These are phyloP conservation scores for Gyromitra esculenta DNA, from an alignment of 2,329 filamentous ascomycete species.

Conservation along the genomic window DNA sequence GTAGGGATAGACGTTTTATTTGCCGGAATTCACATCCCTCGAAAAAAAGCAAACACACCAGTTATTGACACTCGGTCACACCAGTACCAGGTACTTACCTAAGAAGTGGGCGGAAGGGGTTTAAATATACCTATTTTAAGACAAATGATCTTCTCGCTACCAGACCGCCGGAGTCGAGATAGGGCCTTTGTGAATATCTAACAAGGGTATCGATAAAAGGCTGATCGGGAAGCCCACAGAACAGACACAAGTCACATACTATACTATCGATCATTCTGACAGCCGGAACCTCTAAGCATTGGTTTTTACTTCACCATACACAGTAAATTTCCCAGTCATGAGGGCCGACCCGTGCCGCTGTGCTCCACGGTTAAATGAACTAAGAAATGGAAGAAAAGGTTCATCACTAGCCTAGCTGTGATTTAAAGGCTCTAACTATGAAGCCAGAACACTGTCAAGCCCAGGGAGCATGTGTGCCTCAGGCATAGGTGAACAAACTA, in stretches of 20 bases:
- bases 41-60: constrained; percentile 20
- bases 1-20: not conserved
- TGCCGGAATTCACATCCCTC: constrained; percentile 27
- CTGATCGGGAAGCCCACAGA: constrained; percentile 12
- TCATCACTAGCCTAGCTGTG: not conserved
- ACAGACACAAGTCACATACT: constrained; percentile 18
- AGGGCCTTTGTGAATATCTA: constrained; percentile 9
- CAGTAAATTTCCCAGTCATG: not conserved
- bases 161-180: constrained; percentile 26
- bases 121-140: constrained; percentile 26
- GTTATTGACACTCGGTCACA: constrained; percentile 15
- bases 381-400: not conserved
- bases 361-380: constrained; percentile 9
- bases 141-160: constrained; percentile 39
- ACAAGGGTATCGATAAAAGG: constrained; percentile 14
- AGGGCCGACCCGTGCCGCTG: constrained; percentile 15
- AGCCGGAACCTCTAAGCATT: not conserved
- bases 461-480: constrained; percentile 33
- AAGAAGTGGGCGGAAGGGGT: constrained; percentile 17
- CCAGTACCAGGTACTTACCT: constrained; percentile 31
- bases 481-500: constrained; percentile 29
- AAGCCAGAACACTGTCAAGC: not conserved
- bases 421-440: constrained; percentile 3
- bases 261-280: not conserved
- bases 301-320: not conserved